Conservation (phyloP, 495 filamentous ascomycete species). For the Penicillium antarcticum region DNA sequence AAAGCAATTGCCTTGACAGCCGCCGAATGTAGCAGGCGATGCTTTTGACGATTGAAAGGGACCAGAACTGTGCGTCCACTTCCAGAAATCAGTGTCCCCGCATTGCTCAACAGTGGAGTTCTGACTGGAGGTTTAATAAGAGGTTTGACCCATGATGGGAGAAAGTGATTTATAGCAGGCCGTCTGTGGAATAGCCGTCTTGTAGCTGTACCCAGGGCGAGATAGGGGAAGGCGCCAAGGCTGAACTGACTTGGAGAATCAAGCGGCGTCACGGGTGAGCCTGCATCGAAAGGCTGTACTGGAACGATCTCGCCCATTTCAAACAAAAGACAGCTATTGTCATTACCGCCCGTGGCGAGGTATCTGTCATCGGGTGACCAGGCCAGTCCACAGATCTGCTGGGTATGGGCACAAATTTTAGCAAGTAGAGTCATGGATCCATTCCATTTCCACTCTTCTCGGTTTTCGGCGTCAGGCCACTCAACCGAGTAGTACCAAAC, state of each 20-base stretch:
- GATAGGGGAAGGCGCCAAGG: conserved; percentile 18
- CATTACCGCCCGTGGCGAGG: conserved; percentile 89
- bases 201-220: conserved; percentile 10
- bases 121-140: conserved; percentile 13
- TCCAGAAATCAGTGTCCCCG: conserved; percentile 30
- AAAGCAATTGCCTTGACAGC: conserved; percentile 97
- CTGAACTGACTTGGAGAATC: conserved; percentile 10
- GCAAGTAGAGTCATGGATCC: conserved; percentile 75
- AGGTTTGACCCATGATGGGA: conserved; percentile 29
- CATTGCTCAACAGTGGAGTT: conserved; percentile 23
- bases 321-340: conserved; percentile 85
- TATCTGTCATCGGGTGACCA: conserved; percentile 77
- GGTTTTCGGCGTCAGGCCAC: conserved; percentile 58
- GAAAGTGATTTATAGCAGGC: conserved; percentile 22
- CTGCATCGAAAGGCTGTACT: conserved; percentile 8
- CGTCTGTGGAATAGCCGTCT: conserved; percentile 19
- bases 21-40: conserved; percentile 75
- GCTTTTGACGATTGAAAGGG: conserved; percentile 57
- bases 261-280: neutral
- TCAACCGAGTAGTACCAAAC: conserved; percentile 89
- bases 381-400: conserved; percentile 88
- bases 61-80: conserved; percentile 26
- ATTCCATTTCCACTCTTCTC: conserved; percentile 59
- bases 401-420: conserved; percentile 73
- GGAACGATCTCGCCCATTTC: conserved; percentile 59